Evolutionary conservation across 441 rosid genomes (phyloP), one percentile per base, ranked within the genome.

Genomic region (Aquilaria agallochum): DNA sequence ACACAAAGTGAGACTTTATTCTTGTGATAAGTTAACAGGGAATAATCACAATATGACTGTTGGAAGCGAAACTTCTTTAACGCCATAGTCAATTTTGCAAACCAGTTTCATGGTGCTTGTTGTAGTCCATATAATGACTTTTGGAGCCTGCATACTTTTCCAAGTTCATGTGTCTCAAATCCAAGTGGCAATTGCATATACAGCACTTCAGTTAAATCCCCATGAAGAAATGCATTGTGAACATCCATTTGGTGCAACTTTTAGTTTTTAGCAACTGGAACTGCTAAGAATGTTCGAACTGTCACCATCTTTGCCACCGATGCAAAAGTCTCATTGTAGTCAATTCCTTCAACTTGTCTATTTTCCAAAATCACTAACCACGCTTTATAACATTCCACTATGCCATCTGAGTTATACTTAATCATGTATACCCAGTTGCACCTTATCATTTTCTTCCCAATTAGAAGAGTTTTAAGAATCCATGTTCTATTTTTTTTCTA

Each of bases 51-150:
- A 2, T 11, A 20, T 5, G 72, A 45, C 44, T 55, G 56, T 5
- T 1, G 11, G 12, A 49, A 53, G 9, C 56, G 57, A 32, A 44
- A 60, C n/a, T 31, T 6, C 6, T 34, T 48, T 13, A 68, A 20
- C 2, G 61, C 4, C 1, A 48, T 3, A 0, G 42, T 31, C 0
- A 59, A 51, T 13, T 67, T 67, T 0, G 48, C 11, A 45, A 59
- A 40, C 65, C 60, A 67, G 13, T 34, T 36, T 3, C 47, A 31
- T 0, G 62, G 55, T 1, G 59, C 67, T n/a, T 68, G 46, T 1
- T 9, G 20, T 0, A 62, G 5, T 1, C 67, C 62, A 51, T 62
- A 68, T 11, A 56, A 9, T 3, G 67, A 61, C 11, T 68, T 68
- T 2, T 10, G 32, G 0, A 68, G 20, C 3, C 40, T 10, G 31